Percentiles rank a stretch among this genome's conserved stretches.
phyloP scores from a whole-genome alignment of 208 protist species.

The Leptomonas pyrrhocoris region DNA sequence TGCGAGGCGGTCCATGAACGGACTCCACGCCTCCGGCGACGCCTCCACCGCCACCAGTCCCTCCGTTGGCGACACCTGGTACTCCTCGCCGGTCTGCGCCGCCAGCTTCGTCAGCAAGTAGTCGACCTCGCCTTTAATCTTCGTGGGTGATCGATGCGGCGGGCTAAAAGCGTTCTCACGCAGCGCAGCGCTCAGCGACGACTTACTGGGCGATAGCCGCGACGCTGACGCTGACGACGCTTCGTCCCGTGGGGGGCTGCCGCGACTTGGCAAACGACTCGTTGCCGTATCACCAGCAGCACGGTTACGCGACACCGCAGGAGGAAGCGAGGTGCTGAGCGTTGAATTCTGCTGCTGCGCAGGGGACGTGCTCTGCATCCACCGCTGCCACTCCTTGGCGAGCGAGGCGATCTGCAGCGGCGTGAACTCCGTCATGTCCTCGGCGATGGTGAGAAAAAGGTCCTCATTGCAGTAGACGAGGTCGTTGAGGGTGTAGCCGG shows the following conservation, averaged over 20 bases:
- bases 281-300: neutral
- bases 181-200: slow-evolving; percentile 24
- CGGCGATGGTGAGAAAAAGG: slow-evolving; percentile 61
- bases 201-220: slow-evolving; percentile 16
- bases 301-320: neutral
- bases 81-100: slow-evolving; percentile 34
- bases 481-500: slow-evolving; percentile 69
- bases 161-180: slow-evolving; percentile 25
- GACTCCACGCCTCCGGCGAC: slow-evolving; percentile 30
- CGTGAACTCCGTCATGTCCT: slow-evolving; percentile 60
- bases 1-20: slow-evolving; percentile 29
- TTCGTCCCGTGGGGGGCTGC: slow-evolving; percentile 1
- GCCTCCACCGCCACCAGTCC: slow-evolving; percentile 41
- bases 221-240: slow-evolving; percentile 1
- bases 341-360: neutral
- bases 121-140: slow-evolving; percentile 38
- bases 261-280: neutral
- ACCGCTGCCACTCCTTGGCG: slow-evolving; percentile 46
- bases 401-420: slow-evolving; percentile 54
- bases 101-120: slow-evolving; percentile 36
- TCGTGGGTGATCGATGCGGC: slow-evolving; percentile 28
- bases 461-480: slow-evolving; percentile 62
- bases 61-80: slow-evolving; percentile 30
- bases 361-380: slow-evolving; percentile 1
- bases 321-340: slow-evolving; percentile 3